Base-by-base conservation (phyloP, 345 rosid genomes). In the Melaleuca quinquenervia region DNA sequence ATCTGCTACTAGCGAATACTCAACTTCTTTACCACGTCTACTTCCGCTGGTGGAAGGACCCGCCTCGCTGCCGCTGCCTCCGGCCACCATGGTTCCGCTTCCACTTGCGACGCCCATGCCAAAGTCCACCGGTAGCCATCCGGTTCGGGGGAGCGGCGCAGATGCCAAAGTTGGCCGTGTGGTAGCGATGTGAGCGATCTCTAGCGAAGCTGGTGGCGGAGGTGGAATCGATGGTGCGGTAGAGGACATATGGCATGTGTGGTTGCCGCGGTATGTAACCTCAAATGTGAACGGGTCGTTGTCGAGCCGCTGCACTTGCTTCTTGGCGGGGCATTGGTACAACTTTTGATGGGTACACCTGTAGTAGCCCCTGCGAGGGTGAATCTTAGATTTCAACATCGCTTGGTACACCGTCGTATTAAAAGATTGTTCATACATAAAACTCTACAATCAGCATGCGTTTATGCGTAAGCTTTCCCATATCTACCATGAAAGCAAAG, bases 291-390 rank as follows among this genome's bases (percentile, higher is more conserved):
- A 76, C 1, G 97, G 97, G 89, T 96, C 93, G 10, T 91, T 88
- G 84, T 96, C 92, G 6, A 94, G 88, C 12, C 98, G 92, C 88
- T 97, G 99, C 1, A 96, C 98, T 88, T 92, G 97, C 88, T 97
- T 97, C 90, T 97, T 97, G 50, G 98, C 99, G 0, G 93, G 93
- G 84, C 99, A 97, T 4, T 93, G 87, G 90, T 97, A 95, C 89
- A 95, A 29, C 85, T 93, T 97, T 44, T 94, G 96, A 87, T 96
- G 97, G 24, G 98, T 96, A 85, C 99, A 97, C 85, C 97, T 91
- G 88, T 91, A 96, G 87, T 96, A 97, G 14, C 95, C 91, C 93
- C 99, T 97, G 87, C 85, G 45, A 76, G 80, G 45, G 52, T 84
- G 21, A 45, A 51, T n/a, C 7, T 44, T 27, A 7, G 6, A 86